Base-by-base conservation (phyloP, 352 stramenopile species). In the Halophytophthora batemanensis region DNA sequence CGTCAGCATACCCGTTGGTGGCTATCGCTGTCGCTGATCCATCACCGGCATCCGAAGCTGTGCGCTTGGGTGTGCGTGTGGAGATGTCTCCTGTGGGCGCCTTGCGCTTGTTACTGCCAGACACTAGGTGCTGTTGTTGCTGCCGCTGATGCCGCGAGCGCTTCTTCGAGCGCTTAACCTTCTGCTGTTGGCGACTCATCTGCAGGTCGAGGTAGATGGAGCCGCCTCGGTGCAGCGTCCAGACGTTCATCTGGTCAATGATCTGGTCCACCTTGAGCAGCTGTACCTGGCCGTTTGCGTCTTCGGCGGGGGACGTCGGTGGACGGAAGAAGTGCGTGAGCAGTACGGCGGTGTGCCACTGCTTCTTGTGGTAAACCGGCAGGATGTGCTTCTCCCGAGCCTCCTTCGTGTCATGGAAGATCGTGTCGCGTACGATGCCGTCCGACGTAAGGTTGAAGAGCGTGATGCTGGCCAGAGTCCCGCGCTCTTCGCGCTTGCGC, bases 401-500 rank as follows among this genome's bases (percentile, higher is more conserved):
- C 40, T 92, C 82, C 56, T 93, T 95, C 15, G 82, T 90, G 55
- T 95, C 81, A 41, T 89, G 75, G 43, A 95, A 95, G 35, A 95
- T 87, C 5, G 76, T 90, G 28, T 95, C 85, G 18, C 85, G 82
- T 40, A 95, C 82, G 40, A 95, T 90, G 11, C 72, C 69, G 40
- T 95, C 85, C 6, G 82, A 88, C n/a, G 85, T 95, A 21, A 92
- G 63, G 52, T 95, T 91, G 61, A 95, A 95, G 19, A 95, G 61
- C 12, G 84, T 89, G 36, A 71, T 63, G 37, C 82, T 95, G 36
- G 85, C 82, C 12, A 95, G 44, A 7, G 65, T 80, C 13, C 85
- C 85, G 50, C 85, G 85, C 34, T 95, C 85, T 31, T 95, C 82
- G 19, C 85, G 78, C 54, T 79, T 87, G 37, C 80, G 77, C 23